A percentile compares a stretch with the other conserved stretches of the same genome.
These are phyloP conservation scores for Perilla frutescens DNA, from an alignment of 257 asterid species.

Conservation along the genomic window DNA sequence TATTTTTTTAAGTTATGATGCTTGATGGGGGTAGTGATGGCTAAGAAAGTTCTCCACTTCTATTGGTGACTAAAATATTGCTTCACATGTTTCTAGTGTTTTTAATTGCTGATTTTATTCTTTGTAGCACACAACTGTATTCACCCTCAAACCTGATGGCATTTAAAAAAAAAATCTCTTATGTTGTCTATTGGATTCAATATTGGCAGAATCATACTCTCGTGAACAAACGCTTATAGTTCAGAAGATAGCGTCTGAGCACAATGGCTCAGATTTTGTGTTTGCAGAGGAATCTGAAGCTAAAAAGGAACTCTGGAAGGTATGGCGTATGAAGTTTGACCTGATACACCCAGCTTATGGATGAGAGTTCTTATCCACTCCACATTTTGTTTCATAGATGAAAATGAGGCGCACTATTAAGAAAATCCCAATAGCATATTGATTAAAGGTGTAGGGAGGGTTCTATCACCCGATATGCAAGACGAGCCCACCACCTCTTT, in stretches of 20 bases:
- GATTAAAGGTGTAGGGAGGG: too few relatives aligned
- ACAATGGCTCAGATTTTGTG: conserved; percentile 84
- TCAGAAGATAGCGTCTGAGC: conserved; percentile 92
- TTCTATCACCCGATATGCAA: too few relatives aligned
- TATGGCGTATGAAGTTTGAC: conserved; percentile 33
- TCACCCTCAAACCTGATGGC: conserved; percentile 21
- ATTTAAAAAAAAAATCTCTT: conserved; percentile 3
- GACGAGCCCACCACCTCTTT: too few relatives aligned
- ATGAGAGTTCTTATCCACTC: not conserved
- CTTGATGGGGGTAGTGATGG: too few relatives aligned
- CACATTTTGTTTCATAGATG: not conserved
- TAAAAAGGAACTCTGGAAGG: conserved; percentile 97
- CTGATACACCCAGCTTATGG: conserved; percentile 1
- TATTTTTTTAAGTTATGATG: too few relatives aligned
- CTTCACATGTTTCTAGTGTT: too few relatives aligned
- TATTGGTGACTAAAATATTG: too few relatives aligned
- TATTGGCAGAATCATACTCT: conserved; percentile 76
- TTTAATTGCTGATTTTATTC: too few relatives aligned
- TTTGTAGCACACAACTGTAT: too few relatives aligned
- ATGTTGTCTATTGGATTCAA: conserved; percentile 28
- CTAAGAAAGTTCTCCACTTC: too few relatives aligned
- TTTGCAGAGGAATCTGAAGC: conserved; percentile 90
- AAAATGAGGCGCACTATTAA: not conserved
- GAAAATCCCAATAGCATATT: not conserved
- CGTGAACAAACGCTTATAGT: conserved; percentile 89